Percentiles rank a stretch among this genome's conserved stretches.
Conservation (phyloP, 1,284 basidiomycete genomes). For the Cutaneotrichosporon mucoides region DNA sequence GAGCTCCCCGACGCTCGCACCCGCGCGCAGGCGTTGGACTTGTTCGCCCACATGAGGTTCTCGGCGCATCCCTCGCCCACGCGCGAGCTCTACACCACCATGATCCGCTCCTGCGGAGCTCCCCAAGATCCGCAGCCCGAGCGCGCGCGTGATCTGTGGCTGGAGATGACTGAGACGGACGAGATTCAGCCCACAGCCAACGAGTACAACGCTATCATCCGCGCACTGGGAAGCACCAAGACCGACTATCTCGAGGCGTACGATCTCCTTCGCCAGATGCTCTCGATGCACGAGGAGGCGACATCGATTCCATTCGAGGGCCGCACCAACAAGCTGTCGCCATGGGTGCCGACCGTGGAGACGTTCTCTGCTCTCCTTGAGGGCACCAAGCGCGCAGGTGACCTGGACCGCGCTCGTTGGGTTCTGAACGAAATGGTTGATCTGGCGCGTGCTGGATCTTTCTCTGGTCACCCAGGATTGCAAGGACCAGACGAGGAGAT, state of each 20-base stretch:
- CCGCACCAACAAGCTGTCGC: constrained; percentile 48
- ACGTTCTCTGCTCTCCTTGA: constrained; percentile 83
- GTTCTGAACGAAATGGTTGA: constrained; percentile 73
- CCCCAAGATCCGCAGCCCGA: constrained; percentile 67
- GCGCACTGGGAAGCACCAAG: constrained; percentile 57
- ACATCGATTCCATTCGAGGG: constrained; percentile 32
- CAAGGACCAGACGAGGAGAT: constrained; percentile 63
- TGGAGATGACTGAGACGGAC: constrained; percentile 74
- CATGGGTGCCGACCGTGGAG: constrained; percentile 61
- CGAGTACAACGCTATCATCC: constrained; percentile 78
- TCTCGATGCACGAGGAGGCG: constrained; percentile 60
- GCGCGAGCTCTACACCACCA: constrained; percentile 67
- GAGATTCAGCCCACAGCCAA: constrained; percentile 60
- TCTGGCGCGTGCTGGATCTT: constrained; percentile 47
- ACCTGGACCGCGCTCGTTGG: constrained; percentile 79
- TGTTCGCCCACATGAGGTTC: constrained; percentile 94
- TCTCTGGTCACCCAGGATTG: not conserved
- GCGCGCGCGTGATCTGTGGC: constrained; percentile 86
- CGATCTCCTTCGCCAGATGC: constrained; percentile 73
- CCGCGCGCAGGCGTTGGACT: constrained; percentile 77
- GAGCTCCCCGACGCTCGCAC: constrained; percentile 25
- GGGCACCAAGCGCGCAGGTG: constrained; percentile 80
- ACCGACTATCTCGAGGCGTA: constrained; percentile 69
- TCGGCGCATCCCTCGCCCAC: constrained; percentile 81
- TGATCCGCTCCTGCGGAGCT: constrained; percentile 81